These are phyloP conservation scores for Phytophthora crassamura DNA, from an alignment of 352 stramenopile species.

Conservation along the genomic window DNA sequence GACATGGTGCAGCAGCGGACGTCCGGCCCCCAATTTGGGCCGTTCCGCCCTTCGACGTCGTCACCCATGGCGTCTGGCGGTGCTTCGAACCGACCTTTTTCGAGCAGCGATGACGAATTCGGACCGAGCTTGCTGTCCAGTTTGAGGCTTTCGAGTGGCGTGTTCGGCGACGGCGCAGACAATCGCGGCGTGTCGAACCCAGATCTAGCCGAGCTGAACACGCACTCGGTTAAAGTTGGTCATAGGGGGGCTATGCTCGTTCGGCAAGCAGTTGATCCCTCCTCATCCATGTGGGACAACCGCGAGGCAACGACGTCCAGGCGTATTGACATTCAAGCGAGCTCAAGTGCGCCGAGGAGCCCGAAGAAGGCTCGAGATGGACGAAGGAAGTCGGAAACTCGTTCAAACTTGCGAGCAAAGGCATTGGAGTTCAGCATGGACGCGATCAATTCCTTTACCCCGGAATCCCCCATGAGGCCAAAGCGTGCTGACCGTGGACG, in stretches of 20 bases:
- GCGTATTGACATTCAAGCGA: slow-evolving; percentile 44
- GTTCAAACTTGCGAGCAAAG: slow-evolving; percentile 26
- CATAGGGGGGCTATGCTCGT: slow-evolving; percentile 31
- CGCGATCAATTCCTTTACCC: slow-evolving; percentile 21
- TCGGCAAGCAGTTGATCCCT: slow-evolving; percentile 25
- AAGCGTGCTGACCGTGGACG: slow-evolving; percentile 25
- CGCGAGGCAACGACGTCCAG: slow-evolving; percentile 27
- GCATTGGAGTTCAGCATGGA: slow-evolving; percentile 34
- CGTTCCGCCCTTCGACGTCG: slow-evolving; percentile 19
- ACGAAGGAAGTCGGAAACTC: slow-evolving; percentile 26
- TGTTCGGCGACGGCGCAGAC: slow-evolving; percentile 32
- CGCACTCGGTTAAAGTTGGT: slow-evolving; percentile 64
- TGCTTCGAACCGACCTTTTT: slow-evolving; percentile 18
- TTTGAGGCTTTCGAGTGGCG: slow-evolving; percentile 31
- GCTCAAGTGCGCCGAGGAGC: slow-evolving; percentile 28
- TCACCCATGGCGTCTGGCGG: slow-evolving; percentile 17
- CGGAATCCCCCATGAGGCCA: slow-evolving; percentile 18
- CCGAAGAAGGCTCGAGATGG: slow-evolving; percentile 30
- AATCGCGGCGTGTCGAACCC: slow-evolving; percentile 46
- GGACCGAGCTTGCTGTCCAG: slow-evolving; percentile 36
- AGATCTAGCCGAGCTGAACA: slow-evolving; percentile 72
- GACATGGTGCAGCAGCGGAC: slow-evolving; percentile 24
- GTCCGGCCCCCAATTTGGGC: slow-evolving; percentile 15
- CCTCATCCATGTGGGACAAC: slow-evolving; percentile 18
- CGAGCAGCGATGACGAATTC: slow-evolving; percentile 31